Evolutionary conservation across 805 yeast species (phyloP), one percentile per base, ranked within the genome.

Genomic region (Candida orba): DNA sequence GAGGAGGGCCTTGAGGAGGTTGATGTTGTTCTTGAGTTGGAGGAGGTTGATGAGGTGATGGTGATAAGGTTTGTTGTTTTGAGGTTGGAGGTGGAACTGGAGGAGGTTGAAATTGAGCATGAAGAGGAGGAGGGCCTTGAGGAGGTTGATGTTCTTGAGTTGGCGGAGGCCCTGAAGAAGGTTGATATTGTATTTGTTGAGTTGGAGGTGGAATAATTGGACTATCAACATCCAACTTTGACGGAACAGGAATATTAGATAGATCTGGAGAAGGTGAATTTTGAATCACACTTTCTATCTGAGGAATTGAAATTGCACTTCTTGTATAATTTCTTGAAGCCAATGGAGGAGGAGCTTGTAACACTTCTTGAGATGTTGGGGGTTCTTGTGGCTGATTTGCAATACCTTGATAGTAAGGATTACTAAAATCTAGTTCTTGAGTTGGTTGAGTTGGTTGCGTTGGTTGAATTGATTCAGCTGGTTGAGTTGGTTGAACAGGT

Each of bases 391-490:
- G 33, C n/a, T 22, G 24, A 15, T 42, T 8, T 5, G 9, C 7
- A 4, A 24, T 36, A 22, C 45, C 50, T 36, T 42, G 51, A 31
- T 54, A 48, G 40, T 54, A 52, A 8, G 56, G 55, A 35, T 51
- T 46, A 12, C 20, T 27, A 35, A 46, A 44, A n/a, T 46, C 48
- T 25, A 54, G 23, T 17, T 40, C 48, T 35, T 17, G 36, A 13
- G 36, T 25, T 32, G 15, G 37, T 31, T 13, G 34, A 25, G 10
- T 8, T 4, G 10, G 4, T 10, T 31, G 33, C 14, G 17, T 29
- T 14, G 34, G 36, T 22, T 35, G 48, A 17, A 6, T 46, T 36
- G 25, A 45, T 42, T 12, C 42, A 34, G 13, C 46, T 36, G 43
- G n/a, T 5, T 41, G 40, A 20, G 40, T 34, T 18, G 47, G 39